Evolutionary conservation across 768 basidiomycete species (phyloP).

Genomic region (Kwoniella botswanensis): DNA sequence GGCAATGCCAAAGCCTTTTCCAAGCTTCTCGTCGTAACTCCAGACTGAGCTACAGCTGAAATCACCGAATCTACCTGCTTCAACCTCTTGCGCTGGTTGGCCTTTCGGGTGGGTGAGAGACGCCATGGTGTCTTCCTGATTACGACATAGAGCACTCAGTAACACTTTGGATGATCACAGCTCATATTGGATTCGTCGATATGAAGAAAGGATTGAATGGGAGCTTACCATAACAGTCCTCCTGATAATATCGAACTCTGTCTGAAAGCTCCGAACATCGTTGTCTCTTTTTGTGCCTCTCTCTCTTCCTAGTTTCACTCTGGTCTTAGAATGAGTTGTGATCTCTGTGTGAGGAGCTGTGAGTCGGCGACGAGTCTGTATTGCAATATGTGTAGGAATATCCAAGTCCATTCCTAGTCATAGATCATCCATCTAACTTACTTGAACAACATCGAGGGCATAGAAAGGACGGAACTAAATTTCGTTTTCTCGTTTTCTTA

Average conservation of each 20-base stretch:
- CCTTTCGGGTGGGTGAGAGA: conserved; percentile 86
- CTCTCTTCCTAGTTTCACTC: background rate
- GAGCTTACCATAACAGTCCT: conserved; percentile 81
- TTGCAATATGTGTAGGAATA: too few relatives aligned
- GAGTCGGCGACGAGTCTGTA: too few relatives aligned
- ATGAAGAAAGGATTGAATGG: too few relatives aligned
- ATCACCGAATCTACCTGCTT: conserved; percentile 94
- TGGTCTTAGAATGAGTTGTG: too few relatives aligned
- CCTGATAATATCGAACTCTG: conserved; percentile 60
- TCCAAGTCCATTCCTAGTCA: too few relatives aligned
- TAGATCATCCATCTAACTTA: too few relatives aligned
- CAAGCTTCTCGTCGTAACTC: conserved; percentile 68
- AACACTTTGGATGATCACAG: background rate
- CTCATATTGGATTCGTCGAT: background rate
- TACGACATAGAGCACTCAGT: background rate
- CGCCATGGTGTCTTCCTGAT: conserved; percentile 94
- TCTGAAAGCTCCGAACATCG: conserved; percentile 87
- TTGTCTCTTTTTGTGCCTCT: background rate
- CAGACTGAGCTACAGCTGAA: conserved; percentile 79
- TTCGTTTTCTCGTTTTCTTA: too few relatives aligned
- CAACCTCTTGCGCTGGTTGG: conserved; percentile 83
- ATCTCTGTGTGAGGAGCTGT: too few relatives aligned
- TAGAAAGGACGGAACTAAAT: too few relatives aligned
- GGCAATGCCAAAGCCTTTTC: conserved; percentile 78
- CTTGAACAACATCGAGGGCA: too few relatives aligned